Evolutionary conservation across 2,329 filamentous ascomycete genomes (phyloP).

Genomic region (Trichoderma atroviride): DNA sequence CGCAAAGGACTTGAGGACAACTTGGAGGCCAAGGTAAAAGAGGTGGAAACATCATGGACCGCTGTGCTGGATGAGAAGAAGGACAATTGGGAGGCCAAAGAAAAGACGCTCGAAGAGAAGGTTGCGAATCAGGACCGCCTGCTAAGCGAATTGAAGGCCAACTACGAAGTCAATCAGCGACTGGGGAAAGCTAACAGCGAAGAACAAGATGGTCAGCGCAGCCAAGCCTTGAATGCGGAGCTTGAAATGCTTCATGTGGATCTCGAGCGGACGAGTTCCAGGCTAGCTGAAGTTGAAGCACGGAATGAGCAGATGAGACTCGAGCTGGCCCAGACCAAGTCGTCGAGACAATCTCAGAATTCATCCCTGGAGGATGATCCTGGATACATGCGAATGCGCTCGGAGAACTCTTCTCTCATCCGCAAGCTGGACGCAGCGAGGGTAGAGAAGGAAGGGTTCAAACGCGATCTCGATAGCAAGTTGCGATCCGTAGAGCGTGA

Average conservation of each 20-base stretch:
- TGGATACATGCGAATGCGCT: constrained; percentile 80
- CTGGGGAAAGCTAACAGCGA: constrained; percentile 71
- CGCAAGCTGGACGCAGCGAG: constrained; percentile 83
- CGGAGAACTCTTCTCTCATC: constrained; percentile 89
- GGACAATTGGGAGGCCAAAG: constrained; percentile 94
- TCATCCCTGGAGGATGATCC: constrained; percentile 84
- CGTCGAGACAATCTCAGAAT: constrained; percentile 62
- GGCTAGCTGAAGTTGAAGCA: constrained; percentile 87
- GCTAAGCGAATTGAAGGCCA: constrained; percentile 92
- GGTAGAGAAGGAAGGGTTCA: constrained; percentile 81
- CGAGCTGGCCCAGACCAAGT: constrained; percentile 87
- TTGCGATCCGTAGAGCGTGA: constrained; percentile 81
- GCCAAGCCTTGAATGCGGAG: constrained; percentile 80
- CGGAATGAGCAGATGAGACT: constrained; percentile 91
- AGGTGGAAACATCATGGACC: constrained; percentile 86
- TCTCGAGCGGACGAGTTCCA: constrained; percentile 81
- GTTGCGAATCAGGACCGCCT: constrained; percentile 90
- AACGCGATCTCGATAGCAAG: constrained; percentile 73
- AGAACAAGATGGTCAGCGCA: constrained; percentile 57
- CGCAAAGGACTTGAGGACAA: constrained; percentile 76
- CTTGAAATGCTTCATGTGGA: constrained; percentile 92
- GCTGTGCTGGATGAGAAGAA: constrained; percentile 91
- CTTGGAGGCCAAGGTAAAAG: constrained; percentile 79
- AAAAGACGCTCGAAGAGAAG: constrained; percentile 89
- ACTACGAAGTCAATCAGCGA: constrained; percentile 92